phyloP scores from a whole-genome alignment of 78 protist species.

The Isochrysis galbana region DNA sequence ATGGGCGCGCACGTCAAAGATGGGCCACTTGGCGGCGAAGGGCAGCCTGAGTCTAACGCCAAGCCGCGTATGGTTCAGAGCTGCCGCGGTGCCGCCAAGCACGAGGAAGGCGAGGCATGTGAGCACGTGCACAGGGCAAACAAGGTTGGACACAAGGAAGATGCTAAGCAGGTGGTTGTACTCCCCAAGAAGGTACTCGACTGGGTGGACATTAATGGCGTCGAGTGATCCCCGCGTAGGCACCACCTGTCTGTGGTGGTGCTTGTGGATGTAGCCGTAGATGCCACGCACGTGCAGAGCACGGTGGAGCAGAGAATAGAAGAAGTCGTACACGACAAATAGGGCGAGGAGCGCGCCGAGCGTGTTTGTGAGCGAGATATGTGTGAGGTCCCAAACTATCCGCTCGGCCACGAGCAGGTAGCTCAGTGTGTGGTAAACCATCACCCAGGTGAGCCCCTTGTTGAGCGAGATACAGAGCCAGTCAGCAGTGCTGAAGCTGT shows the following conservation, averaged over 20 bases:
- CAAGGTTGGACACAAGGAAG: not conserved
- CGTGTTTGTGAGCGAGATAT: not conserved
- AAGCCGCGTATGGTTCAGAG: slow-evolving; percentile 56
- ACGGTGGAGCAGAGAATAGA: slow-evolving; percentile 43
- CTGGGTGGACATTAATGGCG: slow-evolving; percentile 57
- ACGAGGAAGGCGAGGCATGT: slow-evolving; percentile 8
- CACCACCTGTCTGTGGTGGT: slow-evolving; percentile 51
- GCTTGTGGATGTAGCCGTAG: slow-evolving; percentile 44
- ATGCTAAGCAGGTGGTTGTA: slow-evolving; percentile 38
- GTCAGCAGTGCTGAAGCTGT: not conserved
- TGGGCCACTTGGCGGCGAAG: not conserved
- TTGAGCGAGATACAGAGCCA: not conserved
- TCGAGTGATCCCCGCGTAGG: slow-evolving; percentile 52
- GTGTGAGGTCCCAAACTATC: not conserved
- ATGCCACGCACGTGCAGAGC: slow-evolving; percentile 26
- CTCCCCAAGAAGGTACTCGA: slow-evolving; percentile 50
- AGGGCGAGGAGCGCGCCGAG: not conserved
- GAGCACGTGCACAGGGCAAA: not conserved
- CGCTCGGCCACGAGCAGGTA: not conserved
- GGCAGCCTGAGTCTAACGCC: not conserved
- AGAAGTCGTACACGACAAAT: slow-evolving; percentile 40
- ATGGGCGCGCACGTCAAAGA: slow-evolving; percentile 43
- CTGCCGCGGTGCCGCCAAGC: slow-evolving; percentile 28
- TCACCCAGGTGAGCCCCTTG: not conserved
- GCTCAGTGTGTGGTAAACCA: slow-evolving; percentile 18